Percentiles rank a stretch among this genome's conserved stretches.
Conservation (phyloP, 331 rosid genomes). For the Rosa hybrid region DNA sequence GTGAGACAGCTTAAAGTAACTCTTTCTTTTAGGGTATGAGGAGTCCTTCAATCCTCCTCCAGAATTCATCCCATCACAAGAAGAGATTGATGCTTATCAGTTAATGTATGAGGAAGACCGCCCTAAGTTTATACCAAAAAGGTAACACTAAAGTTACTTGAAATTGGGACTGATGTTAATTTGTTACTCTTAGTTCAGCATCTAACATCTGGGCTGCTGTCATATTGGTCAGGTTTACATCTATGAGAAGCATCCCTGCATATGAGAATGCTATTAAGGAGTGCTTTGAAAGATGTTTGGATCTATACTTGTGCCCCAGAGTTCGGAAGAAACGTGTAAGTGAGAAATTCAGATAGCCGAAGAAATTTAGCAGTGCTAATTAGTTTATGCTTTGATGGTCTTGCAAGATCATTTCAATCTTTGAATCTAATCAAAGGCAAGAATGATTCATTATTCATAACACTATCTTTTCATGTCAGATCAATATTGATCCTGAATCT, state of each 20-base stretch:
- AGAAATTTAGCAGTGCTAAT: constrained; percentile 11
- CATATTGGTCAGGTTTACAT: constrained; percentile 54
- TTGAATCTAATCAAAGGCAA: background rate
- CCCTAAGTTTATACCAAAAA: constrained; percentile 80
- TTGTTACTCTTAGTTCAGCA: constrained; percentile 23
- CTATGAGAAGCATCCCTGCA: constrained; percentile 87
- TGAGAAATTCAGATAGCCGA: constrained; percentile 22
- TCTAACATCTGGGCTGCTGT: constrained; percentile 20
- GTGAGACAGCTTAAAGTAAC: background rate
- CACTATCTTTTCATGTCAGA: constrained; percentile 47
- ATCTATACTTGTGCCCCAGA: constrained; percentile 88
- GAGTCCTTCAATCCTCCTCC: constrained; percentile 93
- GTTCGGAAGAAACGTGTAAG: constrained; percentile 87
- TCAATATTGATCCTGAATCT: constrained; percentile 85
- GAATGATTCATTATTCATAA: constrained; percentile 6
- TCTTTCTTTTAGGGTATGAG: constrained; percentile 63
- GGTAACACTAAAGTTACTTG: constrained; percentile 39
- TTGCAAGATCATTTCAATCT: constrained; percentile 8
- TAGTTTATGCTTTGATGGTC: background rate
- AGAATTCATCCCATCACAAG: constrained; percentile 92
- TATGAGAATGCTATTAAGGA: constrained; percentile 81
- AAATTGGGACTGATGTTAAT: background rate
- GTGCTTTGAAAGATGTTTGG: constrained; percentile 81
- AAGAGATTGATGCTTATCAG: constrained; percentile 80
- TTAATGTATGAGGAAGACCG: constrained; percentile 88